Percentiles rank a stretch among this genome's conserved stretches.
Conservation (phyloP, 768 basidiomycete genomes). For the Amanita thiersii region DNA sequence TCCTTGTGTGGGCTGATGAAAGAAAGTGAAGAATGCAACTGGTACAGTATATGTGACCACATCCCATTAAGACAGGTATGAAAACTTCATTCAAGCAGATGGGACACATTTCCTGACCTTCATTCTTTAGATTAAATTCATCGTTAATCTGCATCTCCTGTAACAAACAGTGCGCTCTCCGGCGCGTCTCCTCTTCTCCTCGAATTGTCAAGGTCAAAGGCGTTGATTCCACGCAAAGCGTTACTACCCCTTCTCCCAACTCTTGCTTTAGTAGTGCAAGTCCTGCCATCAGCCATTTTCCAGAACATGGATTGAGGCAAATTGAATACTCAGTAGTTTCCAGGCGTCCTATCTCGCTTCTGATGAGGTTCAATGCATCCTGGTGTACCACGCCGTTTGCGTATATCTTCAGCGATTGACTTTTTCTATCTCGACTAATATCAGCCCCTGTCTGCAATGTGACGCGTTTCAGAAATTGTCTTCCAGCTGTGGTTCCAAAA, state of each 20-base stretch:
- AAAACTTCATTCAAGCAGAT: background rate
- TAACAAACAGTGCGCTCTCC: background rate
- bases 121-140: background rate
- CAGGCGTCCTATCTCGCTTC: constrained; percentile 38
- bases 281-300: constrained; percentile 47
- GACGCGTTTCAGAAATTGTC: constrained; percentile 26
- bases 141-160: background rate
- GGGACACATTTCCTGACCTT: constrained; percentile 3
- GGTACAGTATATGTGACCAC: constrained; percentile 5
- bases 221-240: constrained; percentile 28
- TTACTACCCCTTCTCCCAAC: constrained; percentile 46
- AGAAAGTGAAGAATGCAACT: constrained; percentile 4
- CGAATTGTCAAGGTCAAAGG: constrained; percentile 37
- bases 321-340: constrained; percentile 33
- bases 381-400: constrained; percentile 32
- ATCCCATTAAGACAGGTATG: background rate
- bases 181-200: constrained; percentile 44
- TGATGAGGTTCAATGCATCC: constrained; percentile 35
- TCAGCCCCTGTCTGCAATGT: constrained; percentile 28
- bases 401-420: constrained; percentile 36
- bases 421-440: constrained; percentile 38
- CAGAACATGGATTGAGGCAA: constrained; percentile 26
- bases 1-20: background rate
- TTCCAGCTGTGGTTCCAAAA: constrained; percentile 21
- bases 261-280: constrained; percentile 41